phyloP scores from a whole-genome alignment of 2,329 filamentous ascomycete species.

The Scedosporium minutisporum region DNA sequence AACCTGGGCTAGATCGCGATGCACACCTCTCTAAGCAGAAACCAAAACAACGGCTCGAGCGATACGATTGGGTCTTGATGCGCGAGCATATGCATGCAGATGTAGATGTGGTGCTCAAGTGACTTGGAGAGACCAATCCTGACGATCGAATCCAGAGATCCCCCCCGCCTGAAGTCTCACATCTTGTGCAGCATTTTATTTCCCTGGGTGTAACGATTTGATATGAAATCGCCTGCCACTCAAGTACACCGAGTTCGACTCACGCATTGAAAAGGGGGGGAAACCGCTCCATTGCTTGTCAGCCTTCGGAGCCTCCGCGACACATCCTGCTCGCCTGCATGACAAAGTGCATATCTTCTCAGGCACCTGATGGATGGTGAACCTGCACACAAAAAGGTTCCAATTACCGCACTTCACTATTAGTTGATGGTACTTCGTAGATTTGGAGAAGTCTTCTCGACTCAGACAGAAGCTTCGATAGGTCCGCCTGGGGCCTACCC shows the following conservation, averaged over 20 bases:
- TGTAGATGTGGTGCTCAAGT: not conserved
- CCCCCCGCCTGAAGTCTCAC: not conserved
- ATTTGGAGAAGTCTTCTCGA: not conserved
- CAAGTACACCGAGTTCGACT: too few relatives aligned
- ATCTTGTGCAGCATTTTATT: not conserved
- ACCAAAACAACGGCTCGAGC: not conserved
- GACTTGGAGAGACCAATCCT: not conserved
- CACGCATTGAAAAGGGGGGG: too few relatives aligned
- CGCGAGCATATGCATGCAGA: not conserved
- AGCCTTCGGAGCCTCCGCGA: too few relatives aligned
- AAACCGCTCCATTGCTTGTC: too few relatives aligned
- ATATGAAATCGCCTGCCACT: too few relatives aligned
- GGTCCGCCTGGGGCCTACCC: not conserved
- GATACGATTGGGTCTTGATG: not conserved
- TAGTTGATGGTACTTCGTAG: not conserved
- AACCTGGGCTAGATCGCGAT: not conserved
- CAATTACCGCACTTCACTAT: too few relatives aligned
- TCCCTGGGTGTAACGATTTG: not conserved
- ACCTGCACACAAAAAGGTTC: too few relatives aligned
- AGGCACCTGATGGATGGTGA: too few relatives aligned
- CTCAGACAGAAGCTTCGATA: not conserved
- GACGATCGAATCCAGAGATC: not conserved
- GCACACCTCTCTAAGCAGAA: not conserved
- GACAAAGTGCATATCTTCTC: too few relatives aligned
- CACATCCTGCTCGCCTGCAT: too few relatives aligned